These are phyloP conservation scores for Suillus brevipes DNA, from an alignment of 768 basidiomycete species.

Conservation along the genomic window DNA sequence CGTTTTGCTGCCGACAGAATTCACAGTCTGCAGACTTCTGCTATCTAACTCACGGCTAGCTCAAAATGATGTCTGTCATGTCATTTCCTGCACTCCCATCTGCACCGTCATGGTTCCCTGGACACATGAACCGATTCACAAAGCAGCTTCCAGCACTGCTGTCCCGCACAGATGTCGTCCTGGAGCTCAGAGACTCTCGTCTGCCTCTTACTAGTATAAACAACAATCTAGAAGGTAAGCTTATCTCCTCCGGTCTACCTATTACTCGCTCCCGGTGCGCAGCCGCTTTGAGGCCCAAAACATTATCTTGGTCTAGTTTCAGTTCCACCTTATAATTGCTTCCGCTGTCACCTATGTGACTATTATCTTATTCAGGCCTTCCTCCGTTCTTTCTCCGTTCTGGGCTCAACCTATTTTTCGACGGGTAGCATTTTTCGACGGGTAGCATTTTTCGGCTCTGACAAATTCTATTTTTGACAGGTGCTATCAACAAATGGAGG, in stretches of 20 bases:
- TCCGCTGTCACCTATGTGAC: not conserved
- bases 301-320: not conserved
- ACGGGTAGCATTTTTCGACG: constrained; percentile 14
- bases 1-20: not conserved
- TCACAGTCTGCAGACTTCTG: not conserved
- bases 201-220: constrained; percentile 95
- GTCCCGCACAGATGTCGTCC: constrained; percentile 83
- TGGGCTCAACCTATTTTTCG: constrained; percentile 11
- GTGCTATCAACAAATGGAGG: constrained; percentile 67
- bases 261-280: constrained; percentile 23
- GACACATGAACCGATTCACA: constrained; percentile 91
- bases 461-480: constrained; percentile 36
- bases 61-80: constrained; percentile 35
- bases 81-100: constrained; percentile 54
- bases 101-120: constrained; percentile 93
- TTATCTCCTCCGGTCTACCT: constrained; percentile 23
- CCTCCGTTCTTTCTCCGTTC: constrained; percentile 8
- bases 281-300: not conserved
- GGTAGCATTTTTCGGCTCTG: constrained; percentile 20
- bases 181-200: constrained; percentile 92
- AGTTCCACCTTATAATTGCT: not conserved
- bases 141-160: constrained; percentile 74
- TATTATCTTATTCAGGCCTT: constrained; percentile 10
- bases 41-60: not conserved
- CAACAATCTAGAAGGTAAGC: constrained; percentile 78